These are phyloP conservation scores for Alloascoidea africana DNA, from an alignment of 805 yeast species.

Conservation along the genomic window DNA sequence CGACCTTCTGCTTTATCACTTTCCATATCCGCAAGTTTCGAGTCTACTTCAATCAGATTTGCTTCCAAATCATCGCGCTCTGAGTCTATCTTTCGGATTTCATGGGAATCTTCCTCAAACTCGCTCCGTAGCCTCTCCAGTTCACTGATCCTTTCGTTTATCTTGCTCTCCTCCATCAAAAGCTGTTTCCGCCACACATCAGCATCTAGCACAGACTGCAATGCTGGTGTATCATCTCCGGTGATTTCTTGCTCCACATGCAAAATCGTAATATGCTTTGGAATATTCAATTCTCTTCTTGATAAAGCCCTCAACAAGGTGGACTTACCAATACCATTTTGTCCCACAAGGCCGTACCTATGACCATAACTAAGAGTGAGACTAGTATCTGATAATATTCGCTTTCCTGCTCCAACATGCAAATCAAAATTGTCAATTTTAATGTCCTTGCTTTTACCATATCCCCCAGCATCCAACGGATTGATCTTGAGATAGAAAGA, in stretches of 20 bases:
- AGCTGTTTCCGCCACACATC: slow-evolving; percentile 97
- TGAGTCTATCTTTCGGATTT: slow-evolving; percentile 66
- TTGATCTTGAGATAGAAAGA: slow-evolving; percentile 90
- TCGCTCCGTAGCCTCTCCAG: slow-evolving; percentile 55
- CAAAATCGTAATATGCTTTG: slow-evolving; percentile 87
- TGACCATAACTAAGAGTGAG: slow-evolving; percentile 82
- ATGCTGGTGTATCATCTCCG: slow-evolving; percentile 84
- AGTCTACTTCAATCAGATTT: slow-evolving; percentile 65
- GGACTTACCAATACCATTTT: slow-evolving; percentile 99
- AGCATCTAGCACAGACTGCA: slow-evolving; percentile 95
- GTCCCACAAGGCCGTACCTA: slow-evolving; percentile 95
- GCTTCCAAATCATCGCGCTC: slow-evolving; percentile 79
- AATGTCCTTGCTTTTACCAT: slow-evolving; percentile 91
- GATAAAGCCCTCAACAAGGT: slow-evolving; percentile 83
- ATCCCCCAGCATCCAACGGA: slow-evolving; percentile 82
- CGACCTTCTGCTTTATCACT: slow-evolving; percentile 94
- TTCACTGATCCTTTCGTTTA: slow-evolving; percentile 56
- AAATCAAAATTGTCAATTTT: slow-evolving; percentile 86
- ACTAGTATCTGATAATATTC: slow-evolving; percentile 80
- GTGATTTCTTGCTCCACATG: slow-evolving; percentile 96
- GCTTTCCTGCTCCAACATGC: slow-evolving; percentile 89
- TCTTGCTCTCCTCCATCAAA: slow-evolving; percentile 47
- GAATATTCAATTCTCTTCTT: slow-evolving; percentile 85
- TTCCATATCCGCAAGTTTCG: slow-evolving; percentile 84
- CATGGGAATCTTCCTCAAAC: slow-evolving; percentile 63